phyloP scores from a whole-genome alignment of 2,329 filamentous ascomycete species.

The Aureobasidium sp. region DNA sequence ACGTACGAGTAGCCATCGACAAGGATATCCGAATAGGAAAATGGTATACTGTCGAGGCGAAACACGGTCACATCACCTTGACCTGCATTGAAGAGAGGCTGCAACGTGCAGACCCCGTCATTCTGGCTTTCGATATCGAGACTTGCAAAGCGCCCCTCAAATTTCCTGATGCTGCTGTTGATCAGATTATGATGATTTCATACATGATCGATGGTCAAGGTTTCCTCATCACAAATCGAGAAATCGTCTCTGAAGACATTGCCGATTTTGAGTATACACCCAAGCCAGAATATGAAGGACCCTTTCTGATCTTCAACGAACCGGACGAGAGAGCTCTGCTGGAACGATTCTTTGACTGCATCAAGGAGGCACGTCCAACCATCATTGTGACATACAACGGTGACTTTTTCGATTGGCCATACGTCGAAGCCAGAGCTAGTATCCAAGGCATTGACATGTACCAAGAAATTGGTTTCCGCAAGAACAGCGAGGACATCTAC shows the following conservation, averaged over 20 bases:
- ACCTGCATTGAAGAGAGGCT: constrained; percentile 79
- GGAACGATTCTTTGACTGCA: constrained; percentile 88
- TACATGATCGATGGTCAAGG: constrained; percentile 99
- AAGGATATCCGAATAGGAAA: constrained; percentile 88
- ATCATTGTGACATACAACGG: constrained; percentile 99
- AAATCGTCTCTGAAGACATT: constrained; percentile 97
- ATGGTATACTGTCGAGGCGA: constrained; percentile 94
- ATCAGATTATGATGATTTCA: constrained; percentile 99
- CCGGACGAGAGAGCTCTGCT: constrained; percentile 80
- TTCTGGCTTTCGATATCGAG: constrained; percentile 99
- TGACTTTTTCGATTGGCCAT: constrained; percentile 99
- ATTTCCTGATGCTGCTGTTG: constrained; percentile 87
- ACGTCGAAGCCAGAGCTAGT: constrained; percentile 87
- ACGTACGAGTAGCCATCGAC: constrained; percentile 97
- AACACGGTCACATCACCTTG: constrained; percentile 79
- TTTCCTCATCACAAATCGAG: constrained; percentile 94
- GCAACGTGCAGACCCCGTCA: constrained; percentile 87
- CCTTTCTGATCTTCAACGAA: constrained; percentile 98
- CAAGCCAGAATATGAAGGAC: constrained; percentile 88
- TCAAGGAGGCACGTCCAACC: constrained; percentile 88
- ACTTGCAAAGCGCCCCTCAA: constrained; percentile 93
- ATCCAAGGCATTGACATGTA: constrained; percentile 99
- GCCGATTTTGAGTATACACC: constrained; percentile 97
- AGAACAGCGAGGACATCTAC: constrained; percentile 92
- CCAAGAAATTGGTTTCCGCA: constrained; percentile 92